Evolutionary conservation across 352 stramenopile species (phyloP).

Genomic region (Hyaloperonospora arabidopsidis): DNA sequence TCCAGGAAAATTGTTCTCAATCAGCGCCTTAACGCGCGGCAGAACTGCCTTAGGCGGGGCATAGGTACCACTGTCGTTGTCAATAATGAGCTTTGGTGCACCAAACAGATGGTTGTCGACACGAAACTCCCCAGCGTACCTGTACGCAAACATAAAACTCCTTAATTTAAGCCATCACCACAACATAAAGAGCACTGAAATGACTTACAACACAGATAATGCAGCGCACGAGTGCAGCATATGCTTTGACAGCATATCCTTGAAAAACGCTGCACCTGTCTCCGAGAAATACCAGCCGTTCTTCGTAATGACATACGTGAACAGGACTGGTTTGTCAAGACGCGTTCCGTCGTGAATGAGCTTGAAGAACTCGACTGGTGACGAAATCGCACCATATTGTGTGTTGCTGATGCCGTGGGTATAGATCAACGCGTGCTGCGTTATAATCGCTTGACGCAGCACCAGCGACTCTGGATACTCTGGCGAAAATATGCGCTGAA

Average conservation of each 20-base stretch:
- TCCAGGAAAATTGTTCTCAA: slow-evolving; percentile 34
- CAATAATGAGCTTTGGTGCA: slow-evolving; percentile 30
- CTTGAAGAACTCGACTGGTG: slow-evolving; percentile 6
- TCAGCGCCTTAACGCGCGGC: slow-evolving; percentile 26
- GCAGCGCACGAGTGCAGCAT: slow-evolving; percentile 34
- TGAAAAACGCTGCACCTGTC: slow-evolving; percentile 35
- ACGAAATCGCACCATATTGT: slow-evolving; percentile 21
- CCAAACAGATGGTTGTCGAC: slow-evolving; percentile 25
- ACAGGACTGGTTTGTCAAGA: slow-evolving; percentile 29
- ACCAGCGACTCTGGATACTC: slow-evolving; percentile 26
- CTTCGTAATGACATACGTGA: slow-evolving; percentile 36
- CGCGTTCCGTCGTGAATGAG: slow-evolving; percentile 29
- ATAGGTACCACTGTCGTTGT: slow-evolving; percentile 40
- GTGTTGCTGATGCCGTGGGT: slow-evolving; percentile 27
- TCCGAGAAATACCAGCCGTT: slow-evolving; percentile 41
- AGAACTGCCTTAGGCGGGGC: slow-evolving; percentile 28
- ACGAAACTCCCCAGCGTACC: slow-evolving; percentile 32
- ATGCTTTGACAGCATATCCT: slow-evolving; percentile 42
- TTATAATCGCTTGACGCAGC: slow-evolving; percentile 32
- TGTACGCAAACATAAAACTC: slow-evolving; percentile 10
- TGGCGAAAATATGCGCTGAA: slow-evolving; percentile 34
- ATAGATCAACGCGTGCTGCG: slow-evolving; percentile 33
- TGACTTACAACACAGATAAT: slow-evolving; percentile 12
- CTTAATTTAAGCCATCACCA: neutral
- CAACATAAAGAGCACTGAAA: too few relatives aligned